Conservation (phyloP, 2,329 filamentous ascomycete genomes). For the Penicillium decumbens region DNA sequence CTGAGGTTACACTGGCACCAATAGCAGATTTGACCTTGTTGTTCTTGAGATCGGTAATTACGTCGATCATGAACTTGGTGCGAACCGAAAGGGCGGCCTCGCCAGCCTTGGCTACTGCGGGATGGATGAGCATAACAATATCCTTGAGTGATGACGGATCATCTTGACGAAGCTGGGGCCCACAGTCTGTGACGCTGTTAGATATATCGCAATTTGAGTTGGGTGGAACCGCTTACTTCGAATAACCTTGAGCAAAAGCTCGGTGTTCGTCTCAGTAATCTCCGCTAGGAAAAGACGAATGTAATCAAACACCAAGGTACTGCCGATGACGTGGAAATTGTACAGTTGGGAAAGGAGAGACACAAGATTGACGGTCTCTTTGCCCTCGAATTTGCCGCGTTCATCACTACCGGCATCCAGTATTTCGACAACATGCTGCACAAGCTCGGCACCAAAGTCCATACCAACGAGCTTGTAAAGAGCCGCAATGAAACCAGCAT, state of each 20-base stretch:
- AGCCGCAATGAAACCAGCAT: constrained; percentile 83
- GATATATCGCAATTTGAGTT: constrained; percentile 2
- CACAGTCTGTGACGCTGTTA: constrained; percentile 51
- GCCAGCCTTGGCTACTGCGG: constrained; percentile 62
- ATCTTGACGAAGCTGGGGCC: constrained; percentile 78
- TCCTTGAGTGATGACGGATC: constrained; percentile 85
- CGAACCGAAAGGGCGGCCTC: constrained; percentile 72
- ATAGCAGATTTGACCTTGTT: constrained; percentile 76
- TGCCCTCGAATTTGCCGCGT: constrained; percentile 43
- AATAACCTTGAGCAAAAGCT: constrained; percentile 78
- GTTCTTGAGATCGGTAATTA: constrained; percentile 90
- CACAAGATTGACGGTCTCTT: constrained; percentile 70
- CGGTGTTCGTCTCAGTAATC: constrained; percentile 80
- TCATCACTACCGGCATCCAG: constrained; percentile 63
- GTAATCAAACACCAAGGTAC: constrained; percentile 84
- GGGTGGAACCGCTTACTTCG: constrained; percentile 48
- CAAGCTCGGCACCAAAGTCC: constrained; percentile 81
- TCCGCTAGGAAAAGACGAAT: constrained; percentile 70
- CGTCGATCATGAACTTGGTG: constrained; percentile 97
- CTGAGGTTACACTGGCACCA: constrained; percentile 67
- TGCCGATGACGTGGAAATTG: constrained; percentile 81
- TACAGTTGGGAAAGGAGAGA: constrained; percentile 83
- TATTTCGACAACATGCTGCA: constrained; percentile 70
- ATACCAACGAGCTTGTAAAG: constrained; percentile 81
- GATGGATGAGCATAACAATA: constrained; percentile 74